Evolutionary conservation across 345 rosid genomes (phyloP).

Genomic region (Dimocarpus longan): DNA sequence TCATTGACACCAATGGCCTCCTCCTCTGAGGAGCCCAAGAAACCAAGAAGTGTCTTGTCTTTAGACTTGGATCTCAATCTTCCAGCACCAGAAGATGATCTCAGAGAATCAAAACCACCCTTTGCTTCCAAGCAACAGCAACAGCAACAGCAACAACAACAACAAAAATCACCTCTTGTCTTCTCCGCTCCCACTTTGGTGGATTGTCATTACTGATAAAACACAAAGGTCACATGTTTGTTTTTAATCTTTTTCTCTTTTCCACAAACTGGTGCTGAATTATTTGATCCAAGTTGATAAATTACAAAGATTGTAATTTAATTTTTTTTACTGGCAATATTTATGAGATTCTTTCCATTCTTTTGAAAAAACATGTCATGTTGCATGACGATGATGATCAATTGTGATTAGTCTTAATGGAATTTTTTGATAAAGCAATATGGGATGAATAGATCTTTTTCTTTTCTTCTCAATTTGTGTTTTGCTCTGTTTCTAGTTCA

Average conservation of each 20-base stretch:
- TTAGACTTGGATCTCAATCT: constrained; percentile 94
- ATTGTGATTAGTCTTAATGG: background rate
- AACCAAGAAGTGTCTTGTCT: constrained; percentile 56
- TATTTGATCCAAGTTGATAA: background rate
- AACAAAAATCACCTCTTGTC: constrained; percentile 53
- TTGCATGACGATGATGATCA: background rate
- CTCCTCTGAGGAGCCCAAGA: constrained; percentile 39
- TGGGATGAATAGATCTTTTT: constrained; percentile 31
- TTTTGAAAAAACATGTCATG: constrained; percentile 1
- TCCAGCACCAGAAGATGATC: constrained; percentile 89
- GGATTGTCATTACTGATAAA: constrained; percentile 88
- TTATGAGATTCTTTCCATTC: constrained; percentile 32
- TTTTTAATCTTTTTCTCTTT: background rate
- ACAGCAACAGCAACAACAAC: constrained; percentile 37
- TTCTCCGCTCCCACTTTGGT: constrained; percentile 83
- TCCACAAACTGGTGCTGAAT: constrained; percentile 1
- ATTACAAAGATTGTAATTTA: background rate
- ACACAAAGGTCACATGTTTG: constrained; percentile 1
- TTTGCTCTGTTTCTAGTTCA: constrained; percentile 15
- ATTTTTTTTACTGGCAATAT: constrained; percentile 14
- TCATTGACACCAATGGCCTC: constrained; percentile 48
- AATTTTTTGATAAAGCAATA: constrained; percentile 17
- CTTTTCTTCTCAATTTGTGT: constrained; percentile 3
- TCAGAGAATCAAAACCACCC: constrained; percentile 42
- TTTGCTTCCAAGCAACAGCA: constrained; percentile 60